phyloP scores from a whole-genome alignment of 805 yeast genomes.

The Pichia rugopelliculosa region DNA sequence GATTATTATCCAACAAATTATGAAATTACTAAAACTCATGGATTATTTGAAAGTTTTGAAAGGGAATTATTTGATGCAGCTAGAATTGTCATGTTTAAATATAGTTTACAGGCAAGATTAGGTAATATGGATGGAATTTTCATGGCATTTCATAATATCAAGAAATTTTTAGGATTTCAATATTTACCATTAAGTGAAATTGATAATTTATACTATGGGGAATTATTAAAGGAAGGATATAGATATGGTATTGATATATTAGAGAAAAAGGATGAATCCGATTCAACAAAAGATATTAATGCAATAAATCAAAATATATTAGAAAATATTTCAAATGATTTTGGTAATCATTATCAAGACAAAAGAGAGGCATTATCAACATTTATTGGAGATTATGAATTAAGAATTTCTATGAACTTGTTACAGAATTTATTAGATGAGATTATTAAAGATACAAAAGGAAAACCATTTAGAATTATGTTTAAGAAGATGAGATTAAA shows the following conservation, averaged over 20 bases:
- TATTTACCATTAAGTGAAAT: slow-evolving; percentile 70
- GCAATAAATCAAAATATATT: slow-evolving; percentile 8
- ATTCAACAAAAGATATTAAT: background rate
- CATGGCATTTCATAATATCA: slow-evolving; percentile 82
- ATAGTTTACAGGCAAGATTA: slow-evolving; percentile 83
- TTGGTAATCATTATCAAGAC: slow-evolving; percentile 26
- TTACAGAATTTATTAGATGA: slow-evolving; percentile 39
- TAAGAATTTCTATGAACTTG: slow-evolving; percentile 49
- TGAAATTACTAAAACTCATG: slow-evolving; percentile 53
- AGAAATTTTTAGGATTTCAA: slow-evolving; percentile 80
- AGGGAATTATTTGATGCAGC: slow-evolving; percentile 72
- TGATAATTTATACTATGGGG: slow-evolving; percentile 54
- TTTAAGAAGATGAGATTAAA: slow-evolving; percentile 10
- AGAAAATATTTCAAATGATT: slow-evolving; percentile 18
- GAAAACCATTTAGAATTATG: slow-evolving; percentile 33
- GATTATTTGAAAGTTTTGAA: slow-evolving; percentile 72
- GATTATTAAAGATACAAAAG: slow-evolving; percentile 27
- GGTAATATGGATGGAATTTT: slow-evolving; percentile 97
- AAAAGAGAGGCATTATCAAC: slow-evolving; percentile 34
- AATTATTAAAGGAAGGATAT: slow-evolving; percentile 6
- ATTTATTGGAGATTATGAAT: slow-evolving; percentile 59
- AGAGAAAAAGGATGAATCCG: slow-evolving; percentile 1
- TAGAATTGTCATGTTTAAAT: slow-evolving; percentile 71
- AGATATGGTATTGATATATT: slow-evolving; percentile 5
- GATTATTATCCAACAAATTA: slow-evolving; percentile 56